Percentiles rank a stretch among this genome's conserved stretches.
Evolutionary conservation across 208 protist genomes (phyloP).

Genomic region (Eutreptiella sp.): DNA sequence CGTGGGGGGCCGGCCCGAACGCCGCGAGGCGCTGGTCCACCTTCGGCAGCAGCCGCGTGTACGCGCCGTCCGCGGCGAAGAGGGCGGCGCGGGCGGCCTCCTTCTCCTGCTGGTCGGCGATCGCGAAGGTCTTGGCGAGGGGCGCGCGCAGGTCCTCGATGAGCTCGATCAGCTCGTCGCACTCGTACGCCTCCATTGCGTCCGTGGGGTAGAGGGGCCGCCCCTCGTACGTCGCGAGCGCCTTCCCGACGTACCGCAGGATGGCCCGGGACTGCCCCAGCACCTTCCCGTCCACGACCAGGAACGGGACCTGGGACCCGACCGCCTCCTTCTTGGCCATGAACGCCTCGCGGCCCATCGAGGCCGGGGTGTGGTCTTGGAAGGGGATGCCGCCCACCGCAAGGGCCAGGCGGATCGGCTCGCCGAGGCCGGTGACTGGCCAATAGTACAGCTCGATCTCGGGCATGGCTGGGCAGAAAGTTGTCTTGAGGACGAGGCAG

Average conservation of each 20-base stretch:
- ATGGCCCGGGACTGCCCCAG: neutral
- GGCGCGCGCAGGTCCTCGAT: neutral
- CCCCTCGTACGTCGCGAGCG: neutral
- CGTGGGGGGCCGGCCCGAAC: too few species aligned
- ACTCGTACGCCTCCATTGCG: neutral
- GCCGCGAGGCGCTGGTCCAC: neutral
- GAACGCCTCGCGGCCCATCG: too few species aligned
- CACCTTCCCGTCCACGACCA: constrained; percentile 4
- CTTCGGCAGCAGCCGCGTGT: neutral
- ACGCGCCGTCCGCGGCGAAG: neutral
- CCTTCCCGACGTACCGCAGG: neutral
- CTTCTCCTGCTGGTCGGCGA: constrained; percentile 13
- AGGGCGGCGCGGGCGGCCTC: neutral
- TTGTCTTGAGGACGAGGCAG: too few species aligned
- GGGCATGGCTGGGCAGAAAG: too few species aligned
- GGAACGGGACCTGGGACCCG: neutral
- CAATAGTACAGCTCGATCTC: too few species aligned
- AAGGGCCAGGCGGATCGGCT: constrained; percentile 1
- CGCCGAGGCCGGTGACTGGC: too few species aligned
- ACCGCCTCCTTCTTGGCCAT: neutral
- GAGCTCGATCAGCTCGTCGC: neutral
- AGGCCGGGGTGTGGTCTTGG: too few species aligned
- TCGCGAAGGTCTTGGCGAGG: constrained; percentile 1
- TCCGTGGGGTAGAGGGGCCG: constrained; percentile 7
- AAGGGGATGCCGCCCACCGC: constrained; percentile 1